Evolutionary conservation across 2,329 filamentous ascomycete genomes (phyloP), one percentile per base, ranked within the genome.

Genomic region (Colletotrichum euphorbiae): DNA sequence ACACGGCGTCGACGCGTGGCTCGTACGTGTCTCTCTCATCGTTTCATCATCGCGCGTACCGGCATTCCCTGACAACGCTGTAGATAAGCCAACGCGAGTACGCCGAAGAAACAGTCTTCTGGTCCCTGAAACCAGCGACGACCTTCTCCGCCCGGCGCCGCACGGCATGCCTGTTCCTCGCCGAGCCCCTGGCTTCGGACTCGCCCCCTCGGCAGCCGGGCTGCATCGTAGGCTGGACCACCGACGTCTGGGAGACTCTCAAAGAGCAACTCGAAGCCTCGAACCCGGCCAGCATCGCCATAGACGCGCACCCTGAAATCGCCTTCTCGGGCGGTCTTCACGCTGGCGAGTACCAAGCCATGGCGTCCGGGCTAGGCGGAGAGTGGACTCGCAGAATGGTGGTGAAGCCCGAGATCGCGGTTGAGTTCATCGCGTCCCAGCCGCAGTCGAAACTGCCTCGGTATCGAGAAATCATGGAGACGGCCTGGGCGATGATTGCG

Each of bases 11-110:
- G 83, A 83, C 69, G 83, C 82, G 17, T 85, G 83, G 83, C 78
- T 85, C 58, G 81, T 84, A 21, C 2, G 77, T 77, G 33, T 48
- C 13, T 42, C 13, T 55, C 52, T 28, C 28, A 24, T 24, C 24
- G 50, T 33, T 15, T 28, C 62, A 55, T 11, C 12, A 24, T 28
- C 9, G 17, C 60, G 38, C 2, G 12, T 48, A 43, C 4, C 46
- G 9, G 4, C 8, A 6, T 24, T 6, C 3, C 19, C 43, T 66
- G 11, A 61, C 55, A 31, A 3, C 19, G 6, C 21, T 9, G 12
- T 51, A 84, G 82, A 82, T 84, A 71, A 83, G 81, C 75, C 82
- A 85, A 74, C 80, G 80, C 56, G 83, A 85, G 70, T 84, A 85
- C 71, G 82, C 81, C 67, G 83, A 85, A 71, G 83, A 85, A 63